Base-by-base conservation (phyloP, 2,329 filamentous ascomycete genomes). In the Clonostachys rhizophaga region DNA sequence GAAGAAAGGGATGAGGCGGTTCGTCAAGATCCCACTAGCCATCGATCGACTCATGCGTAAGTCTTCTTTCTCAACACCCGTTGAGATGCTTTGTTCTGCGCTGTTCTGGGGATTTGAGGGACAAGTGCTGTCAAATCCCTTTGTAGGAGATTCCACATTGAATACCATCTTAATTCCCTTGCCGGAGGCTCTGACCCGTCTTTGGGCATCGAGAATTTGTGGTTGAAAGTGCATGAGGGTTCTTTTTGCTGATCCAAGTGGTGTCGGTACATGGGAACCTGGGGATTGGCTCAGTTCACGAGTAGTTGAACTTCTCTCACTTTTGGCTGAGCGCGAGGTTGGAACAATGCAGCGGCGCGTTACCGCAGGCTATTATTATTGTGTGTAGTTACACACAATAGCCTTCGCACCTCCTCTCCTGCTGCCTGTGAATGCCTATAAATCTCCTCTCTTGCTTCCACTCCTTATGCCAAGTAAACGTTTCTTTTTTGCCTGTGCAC, bases 1-100 rank as follows among this genome's bases (percentile, higher is more conserved):
- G 88, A 92, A 55, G 89, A 95, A 58, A 91, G 92, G 60, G 87
- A 91, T 60, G 83, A 86, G 55, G 81, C 85, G 52, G 80, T 87
- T 58, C 75, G 83, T 53, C 77, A 86, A 63, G 78, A 86, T 56
- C 76, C 81, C n/a, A 83, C 84, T 35, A 84, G 84, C 57, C 86
- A 88, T 60, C 79, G 88, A 47, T 82, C 86, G 43, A 84, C 81
- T 44, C 87, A 89, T 64, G 82, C 85, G 89, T 94, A 82, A 83
- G 89, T 91, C 42, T 5, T 37, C 14, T 41, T 20, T 42, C 20
- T 49, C 46, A 34, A 47, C 44, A 52, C 16, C 45, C 24, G 24
- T 30, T 10, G 24, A 6, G 24, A 10, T 30, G 24, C 24, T 52
- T 44, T 57, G 40, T 42, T 34, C 12, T 50, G 34, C 43, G 30